Percentiles rank a stretch among this genome's conserved stretches.
Evolutionary conservation across 805 yeast species (phyloP).

Genomic region (Kodamaea leandrae): DNA sequence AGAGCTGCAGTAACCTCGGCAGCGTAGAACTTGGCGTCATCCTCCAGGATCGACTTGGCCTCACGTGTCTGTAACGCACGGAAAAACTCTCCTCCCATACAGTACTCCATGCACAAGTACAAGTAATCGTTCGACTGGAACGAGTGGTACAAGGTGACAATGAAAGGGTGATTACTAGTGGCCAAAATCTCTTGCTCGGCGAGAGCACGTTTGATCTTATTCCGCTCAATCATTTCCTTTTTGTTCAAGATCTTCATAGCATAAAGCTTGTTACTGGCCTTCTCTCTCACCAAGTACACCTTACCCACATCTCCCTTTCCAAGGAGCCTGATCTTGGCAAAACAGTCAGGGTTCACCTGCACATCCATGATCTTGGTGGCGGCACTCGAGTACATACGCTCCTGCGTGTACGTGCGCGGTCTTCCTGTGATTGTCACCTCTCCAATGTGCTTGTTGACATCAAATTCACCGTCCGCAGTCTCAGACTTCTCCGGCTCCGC

Average conservation of each 20-base stretch:
- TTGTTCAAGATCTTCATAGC: conserved; percentile 93
- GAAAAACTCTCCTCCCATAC: conserved; percentile 99
- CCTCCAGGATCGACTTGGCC: conserved; percentile 80
- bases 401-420: conserved; percentile 41
- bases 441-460: conserved; percentile 42
- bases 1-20: conserved; percentile 97
- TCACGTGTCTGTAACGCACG: conserved; percentile 90
- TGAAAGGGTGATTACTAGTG: conserved; percentile 94
- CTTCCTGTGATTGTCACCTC: conserved; percentile 36
- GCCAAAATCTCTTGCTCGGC: conserved; percentile 97
- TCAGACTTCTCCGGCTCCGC: conserved; percentile 11
- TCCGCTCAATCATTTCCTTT: conserved; percentile 91
- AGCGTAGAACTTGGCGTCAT: conserved; percentile 90
- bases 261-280: conserved; percentile 65
- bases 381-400: conserved; percentile 67
- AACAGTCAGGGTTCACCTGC: conserved; percentile 81
- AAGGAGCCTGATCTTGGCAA: conserved; percentile 82
- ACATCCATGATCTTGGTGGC: conserved; percentile 72
- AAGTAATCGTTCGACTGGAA: conserved; percentile 91
- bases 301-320: conserved; percentile 99
- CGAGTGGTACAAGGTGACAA: conserved; percentile 92
- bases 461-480: conserved; percentile 34
- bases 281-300: conserved; percentile 88
- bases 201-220: conserved; percentile 88
- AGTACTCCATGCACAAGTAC: conserved; percentile 95